These are phyloP conservation scores for Spathaspora arborariae DNA, from an alignment of 805 yeast species.

Conservation along the genomic window DNA sequence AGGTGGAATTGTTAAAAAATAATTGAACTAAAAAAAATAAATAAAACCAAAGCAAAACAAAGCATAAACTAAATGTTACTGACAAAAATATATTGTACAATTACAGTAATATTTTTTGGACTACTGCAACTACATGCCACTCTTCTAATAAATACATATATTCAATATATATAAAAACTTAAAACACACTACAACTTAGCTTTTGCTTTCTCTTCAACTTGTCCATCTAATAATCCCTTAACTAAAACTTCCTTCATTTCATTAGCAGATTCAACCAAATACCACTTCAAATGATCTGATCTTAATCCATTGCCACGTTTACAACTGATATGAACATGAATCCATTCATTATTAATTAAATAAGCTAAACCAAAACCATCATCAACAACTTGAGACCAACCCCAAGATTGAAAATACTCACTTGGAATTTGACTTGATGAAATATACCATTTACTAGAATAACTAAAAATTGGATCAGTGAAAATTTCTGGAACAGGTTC, in stretches of 20 bases:
- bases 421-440: slow-evolving; percentile 89
- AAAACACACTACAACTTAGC: slow-evolving; percentile 30
- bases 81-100: no score
- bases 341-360: slow-evolving; percentile 81
- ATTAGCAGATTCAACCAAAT: slow-evolving; percentile 72
- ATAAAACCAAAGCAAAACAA: no score
- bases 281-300: slow-evolving; percentile 58
- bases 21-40: no score
- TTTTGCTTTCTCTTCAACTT: slow-evolving; percentile 20
- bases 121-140: not conserved
- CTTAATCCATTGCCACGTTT: slow-evolving; percentile 60
- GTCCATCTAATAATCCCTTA: slow-evolving; percentile 23
- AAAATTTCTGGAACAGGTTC: slow-evolving; percentile 66
- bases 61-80: no score
- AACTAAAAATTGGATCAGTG: slow-evolving; percentile 69
- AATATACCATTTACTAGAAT: slow-evolving; percentile 80
- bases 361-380: slow-evolving; percentile 93
- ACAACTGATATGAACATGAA: slow-evolving; percentile 80
- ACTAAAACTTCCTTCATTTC: slow-evolving; percentile 69
- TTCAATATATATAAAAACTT: not conserved
- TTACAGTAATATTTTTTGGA: no score
- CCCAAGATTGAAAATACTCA: slow-evolving; percentile 80
- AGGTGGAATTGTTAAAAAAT: no score
- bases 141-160: not conserved
- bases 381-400: slow-evolving; percentile 93